A percentile compares a stretch with the other conserved stretches of the same genome.
phyloP scores from a whole-genome alignment of 345 rosid species.

The Noccaea bulbosa region DNA sequence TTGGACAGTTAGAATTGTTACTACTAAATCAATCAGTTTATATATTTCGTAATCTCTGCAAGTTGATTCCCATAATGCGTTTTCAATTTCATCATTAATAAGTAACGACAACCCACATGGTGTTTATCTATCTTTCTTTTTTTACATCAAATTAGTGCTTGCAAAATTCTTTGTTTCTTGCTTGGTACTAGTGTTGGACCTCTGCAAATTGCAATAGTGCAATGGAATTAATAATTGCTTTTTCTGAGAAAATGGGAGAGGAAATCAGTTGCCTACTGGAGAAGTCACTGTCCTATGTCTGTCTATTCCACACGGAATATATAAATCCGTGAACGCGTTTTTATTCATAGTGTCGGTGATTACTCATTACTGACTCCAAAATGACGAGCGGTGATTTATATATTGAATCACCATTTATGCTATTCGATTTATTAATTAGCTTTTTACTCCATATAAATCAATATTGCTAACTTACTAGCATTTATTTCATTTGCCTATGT shows the following conservation, averaged over 20 bases:
- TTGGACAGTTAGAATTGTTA: too few species aligned
- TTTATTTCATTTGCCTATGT: too few species aligned
- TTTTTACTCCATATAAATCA: not conserved
- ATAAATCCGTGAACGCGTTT: constrained; percentile 27
- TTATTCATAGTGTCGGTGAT: constrained; percentile 33
- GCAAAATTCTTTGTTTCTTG: not conserved
- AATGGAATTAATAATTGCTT: constrained; percentile 1
- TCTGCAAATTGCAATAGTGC: too few species aligned
- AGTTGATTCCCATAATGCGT: constrained; percentile 14
- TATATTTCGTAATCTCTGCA: not conserved
- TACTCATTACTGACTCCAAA: not conserved
- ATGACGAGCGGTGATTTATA: not conserved
- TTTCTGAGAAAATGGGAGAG: not conserved
- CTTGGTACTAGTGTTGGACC: not conserved
- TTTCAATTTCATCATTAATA: constrained; percentile 6
- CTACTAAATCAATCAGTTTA: too few species aligned
- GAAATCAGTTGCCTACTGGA: constrained; percentile 9
- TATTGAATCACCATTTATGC: not conserved
- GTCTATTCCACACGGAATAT: constrained; percentile 2
- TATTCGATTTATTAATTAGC: not conserved
- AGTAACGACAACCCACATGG: constrained; percentile 22
- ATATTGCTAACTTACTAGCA: not conserved
- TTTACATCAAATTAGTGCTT: not conserved
- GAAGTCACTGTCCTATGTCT: constrained; percentile 19
- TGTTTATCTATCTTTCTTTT: not conserved